phyloP scores from a whole-genome alignment of 306 rosid species.

The Aeschynomene evenia region DNA sequence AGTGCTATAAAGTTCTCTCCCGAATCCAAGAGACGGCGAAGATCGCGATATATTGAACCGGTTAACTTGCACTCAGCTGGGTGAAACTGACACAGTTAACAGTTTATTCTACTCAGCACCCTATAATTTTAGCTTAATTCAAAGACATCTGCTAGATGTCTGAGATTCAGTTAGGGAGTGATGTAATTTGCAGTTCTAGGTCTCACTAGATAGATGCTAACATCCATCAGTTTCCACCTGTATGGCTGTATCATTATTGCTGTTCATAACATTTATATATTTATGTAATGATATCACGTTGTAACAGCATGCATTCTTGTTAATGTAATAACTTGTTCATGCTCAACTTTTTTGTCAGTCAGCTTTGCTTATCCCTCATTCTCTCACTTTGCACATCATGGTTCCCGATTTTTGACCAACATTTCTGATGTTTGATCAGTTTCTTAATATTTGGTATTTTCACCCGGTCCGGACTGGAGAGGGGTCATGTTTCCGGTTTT shows the following conservation, averaged over 20 bases:
- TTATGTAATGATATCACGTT: slow-evolving; percentile 33
- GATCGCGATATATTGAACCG: slow-evolving; percentile 54
- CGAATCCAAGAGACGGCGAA: slow-evolving; percentile 66
- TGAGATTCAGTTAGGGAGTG: neutral
- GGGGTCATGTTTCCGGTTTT: no score
- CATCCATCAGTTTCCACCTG: slow-evolving; percentile 16
- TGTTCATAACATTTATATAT: slow-evolving; percentile 16
- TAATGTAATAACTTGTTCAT: slow-evolving; percentile 20
- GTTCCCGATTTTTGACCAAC: no score
- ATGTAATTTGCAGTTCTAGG: slow-evolving; percentile 23
- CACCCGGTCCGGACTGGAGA: no score
- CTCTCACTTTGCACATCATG: neutral
- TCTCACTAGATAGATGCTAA: slow-evolving; percentile 27
- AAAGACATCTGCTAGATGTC: slow-evolving; percentile 44
- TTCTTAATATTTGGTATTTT: no score
- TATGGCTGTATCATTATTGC: slow-evolving; percentile 32
- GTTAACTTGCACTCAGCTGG: slow-evolving; percentile 54
- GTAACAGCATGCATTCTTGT: slow-evolving; percentile 36
- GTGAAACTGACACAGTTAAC: slow-evolving; percentile 21
- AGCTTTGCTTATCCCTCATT: neutral
- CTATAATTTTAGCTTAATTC: slow-evolving; percentile 9
- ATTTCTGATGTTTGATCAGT: no score
- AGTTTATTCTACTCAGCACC: neutral
- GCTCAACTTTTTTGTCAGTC: neutral
- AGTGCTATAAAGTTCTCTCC: slow-evolving; percentile 61